These are phyloP conservation scores for Ceratonia siliqua DNA, from an alignment of 306 rosid species.

Conservation along the genomic window DNA sequence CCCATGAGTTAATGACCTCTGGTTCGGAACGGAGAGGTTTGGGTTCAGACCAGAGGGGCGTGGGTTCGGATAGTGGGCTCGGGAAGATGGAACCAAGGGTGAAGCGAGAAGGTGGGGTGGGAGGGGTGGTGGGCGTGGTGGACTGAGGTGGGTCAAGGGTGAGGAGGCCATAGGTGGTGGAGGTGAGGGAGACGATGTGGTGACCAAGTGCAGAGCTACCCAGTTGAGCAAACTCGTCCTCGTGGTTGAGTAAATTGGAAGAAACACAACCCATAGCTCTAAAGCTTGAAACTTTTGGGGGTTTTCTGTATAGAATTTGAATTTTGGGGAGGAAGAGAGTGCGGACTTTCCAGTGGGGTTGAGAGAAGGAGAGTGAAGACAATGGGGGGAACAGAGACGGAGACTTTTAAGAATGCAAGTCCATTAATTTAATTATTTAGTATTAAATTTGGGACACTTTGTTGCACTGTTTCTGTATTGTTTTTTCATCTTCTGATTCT, in stretches of 20 bases:
- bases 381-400: background rate
- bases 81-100: conserved; percentile 45
- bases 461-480: rapidly evolving
- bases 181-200: conserved; percentile 91
- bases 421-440: background rate
- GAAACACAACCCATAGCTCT: conserved; percentile 82
- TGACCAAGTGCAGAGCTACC: conserved; percentile 73
- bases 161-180: conserved; percentile 94
- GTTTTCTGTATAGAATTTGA: background rate
- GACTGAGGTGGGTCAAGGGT: conserved; percentile 62
- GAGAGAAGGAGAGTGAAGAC: background rate
- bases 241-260: conserved; percentile 68
- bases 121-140: conserved; percentile 40
- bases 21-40: conserved; percentile 44
- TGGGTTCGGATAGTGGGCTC: conserved; percentile 43
- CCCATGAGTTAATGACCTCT: conserved; percentile 92
- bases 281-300: conserved; percentile 1
- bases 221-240: conserved; percentile 72
- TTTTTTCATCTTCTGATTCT: background rate
- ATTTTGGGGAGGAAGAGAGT: background rate
- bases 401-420: background rate
- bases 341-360: no score
- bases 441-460: background rate
- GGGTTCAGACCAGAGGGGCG: conserved; percentile 45
- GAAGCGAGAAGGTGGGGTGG: conserved; percentile 54